Evolutionary conservation across 345 rosid species (phyloP).

Genomic region (Salix udensis): DNA sequence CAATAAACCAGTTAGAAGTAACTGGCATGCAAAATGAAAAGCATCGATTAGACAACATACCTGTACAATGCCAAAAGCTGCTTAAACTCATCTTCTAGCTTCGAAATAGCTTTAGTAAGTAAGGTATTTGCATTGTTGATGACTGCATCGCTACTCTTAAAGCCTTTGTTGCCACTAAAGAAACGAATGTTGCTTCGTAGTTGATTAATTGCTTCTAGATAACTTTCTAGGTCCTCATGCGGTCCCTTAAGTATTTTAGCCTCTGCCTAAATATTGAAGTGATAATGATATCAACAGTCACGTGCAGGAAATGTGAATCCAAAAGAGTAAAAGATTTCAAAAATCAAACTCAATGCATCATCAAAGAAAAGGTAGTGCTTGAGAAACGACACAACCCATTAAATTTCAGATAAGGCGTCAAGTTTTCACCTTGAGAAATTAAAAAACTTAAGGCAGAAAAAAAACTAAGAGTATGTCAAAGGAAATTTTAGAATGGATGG

Average conservation of each 20-base stretch:
- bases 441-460: neutral
- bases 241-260: conserved; percentile 89
- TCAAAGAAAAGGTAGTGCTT: neutral
- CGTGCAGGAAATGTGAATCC: conserved; percentile 1
- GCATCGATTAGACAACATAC: conserved; percentile 33
- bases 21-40: neutral
- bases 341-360: neutral
- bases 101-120: conserved; percentile 86
- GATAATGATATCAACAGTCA: conserved; percentile 16
- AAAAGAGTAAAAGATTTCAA: neutral
- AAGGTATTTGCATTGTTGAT: conserved; percentile 65
- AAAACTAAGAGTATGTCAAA: neutral
- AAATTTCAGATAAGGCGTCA: neutral
- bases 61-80: conserved; percentile 76
- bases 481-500: neutral
- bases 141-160: conserved; percentile 65
- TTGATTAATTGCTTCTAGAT: conserved; percentile 82
- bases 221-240: conserved; percentile 88
- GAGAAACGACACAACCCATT: neutral
- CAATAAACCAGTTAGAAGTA: neutral
- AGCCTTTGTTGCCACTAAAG: conserved; percentile 65
- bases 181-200: conserved; percentile 67
- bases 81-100: conserved; percentile 92
- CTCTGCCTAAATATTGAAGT: conserved; percentile 68
- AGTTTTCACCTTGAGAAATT: neutral